Percentiles rank a stretch among this genome's conserved stretches.
Evolutionary conservation across 2,329 filamentous ascomycete genomes (phyloP).

Genomic region (Ambrosiella beaveri): DNA sequence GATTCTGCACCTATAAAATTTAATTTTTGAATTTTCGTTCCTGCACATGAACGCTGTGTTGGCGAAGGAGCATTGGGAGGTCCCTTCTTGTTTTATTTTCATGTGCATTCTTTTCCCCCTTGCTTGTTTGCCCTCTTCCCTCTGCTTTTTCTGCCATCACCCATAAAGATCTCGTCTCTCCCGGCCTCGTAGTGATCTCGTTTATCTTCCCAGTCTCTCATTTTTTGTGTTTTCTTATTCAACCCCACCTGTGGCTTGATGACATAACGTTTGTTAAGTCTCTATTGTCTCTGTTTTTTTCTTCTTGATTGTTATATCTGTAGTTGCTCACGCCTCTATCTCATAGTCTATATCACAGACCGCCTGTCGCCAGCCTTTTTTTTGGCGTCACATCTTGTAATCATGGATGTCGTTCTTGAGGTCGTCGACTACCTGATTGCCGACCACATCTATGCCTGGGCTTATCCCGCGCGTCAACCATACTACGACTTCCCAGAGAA

Average conservation of each 20-base stretch:
- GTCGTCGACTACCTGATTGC: constrained; percentile 64
- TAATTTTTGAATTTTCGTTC: background rate
- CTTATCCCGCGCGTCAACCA: constrained; percentile 43
- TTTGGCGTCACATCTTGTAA: background rate
- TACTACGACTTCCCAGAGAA: constrained; percentile 34
- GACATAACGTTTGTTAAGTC: background rate
- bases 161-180: constrained; percentile 8
- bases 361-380: background rate
- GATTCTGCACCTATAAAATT: background rate
- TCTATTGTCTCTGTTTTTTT: background rate
- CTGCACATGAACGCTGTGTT: background rate
- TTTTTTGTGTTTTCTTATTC: background rate
- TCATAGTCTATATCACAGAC: background rate
- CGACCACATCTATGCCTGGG: constrained; percentile 59
- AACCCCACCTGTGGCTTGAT: background rate
- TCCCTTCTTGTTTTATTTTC: constrained; percentile 1
- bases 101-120: background rate
- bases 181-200: constrained; percentile 4
- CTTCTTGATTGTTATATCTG: background rate
- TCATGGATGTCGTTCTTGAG: constrained; percentile 86
- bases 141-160: background rate
- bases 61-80: background rate
- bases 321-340: too few species aligned
- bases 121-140: background rate
- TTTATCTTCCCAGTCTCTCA: background rate